Evolutionary conservation across 2,329 filamentous ascomycete species (phyloP).

Genomic region (Fusarium humuli): DNA sequence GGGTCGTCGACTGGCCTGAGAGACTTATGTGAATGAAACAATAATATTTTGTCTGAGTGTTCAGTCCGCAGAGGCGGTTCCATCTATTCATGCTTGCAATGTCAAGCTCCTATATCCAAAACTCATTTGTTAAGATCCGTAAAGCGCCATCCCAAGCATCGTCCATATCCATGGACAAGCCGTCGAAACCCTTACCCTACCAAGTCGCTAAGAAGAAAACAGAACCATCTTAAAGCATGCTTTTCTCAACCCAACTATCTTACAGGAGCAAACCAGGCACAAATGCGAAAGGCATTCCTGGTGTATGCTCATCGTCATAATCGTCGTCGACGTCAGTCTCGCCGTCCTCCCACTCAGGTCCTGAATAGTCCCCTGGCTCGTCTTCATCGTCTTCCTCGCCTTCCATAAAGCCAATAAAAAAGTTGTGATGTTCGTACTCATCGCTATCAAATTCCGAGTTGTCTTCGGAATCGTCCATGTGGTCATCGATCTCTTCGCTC

Average conservation of each 20-base stretch:
- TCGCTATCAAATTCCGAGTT: constrained; percentile 30
- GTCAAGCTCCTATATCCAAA: constrained; percentile 21
- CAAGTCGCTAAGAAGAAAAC: constrained; percentile 3
- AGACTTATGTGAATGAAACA: background rate
- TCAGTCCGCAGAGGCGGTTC: constrained; percentile 1
- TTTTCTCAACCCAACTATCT: constrained; percentile 5
- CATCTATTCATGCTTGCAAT: constrained; percentile 6
- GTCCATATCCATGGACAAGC: background rate
- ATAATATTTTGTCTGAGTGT: background rate
- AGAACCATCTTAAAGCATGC: background rate
- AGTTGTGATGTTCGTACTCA: constrained; percentile 12
- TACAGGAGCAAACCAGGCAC: constrained; percentile 42
- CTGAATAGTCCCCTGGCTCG: constrained; percentile 8
- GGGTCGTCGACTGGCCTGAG: background rate
- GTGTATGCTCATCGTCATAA: constrained; percentile 32
- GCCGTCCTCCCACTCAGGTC: constrained; percentile 19
- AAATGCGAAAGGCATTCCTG: constrained; percentile 33
- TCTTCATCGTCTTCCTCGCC: constrained; percentile 23
- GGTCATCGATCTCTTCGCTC: constrained; percentile 33
- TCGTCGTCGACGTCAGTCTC: constrained; percentile 38
- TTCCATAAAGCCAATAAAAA: constrained; percentile 22
- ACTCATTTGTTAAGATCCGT: constrained; percentile 18
- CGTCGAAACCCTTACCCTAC: background rate
- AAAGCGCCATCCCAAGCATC: constrained; percentile 29
- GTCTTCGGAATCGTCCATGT: constrained; percentile 29